Base-by-base conservation (phyloP, 1,284 basidiomycete species). In the Heterobasidion irregulare region DNA sequence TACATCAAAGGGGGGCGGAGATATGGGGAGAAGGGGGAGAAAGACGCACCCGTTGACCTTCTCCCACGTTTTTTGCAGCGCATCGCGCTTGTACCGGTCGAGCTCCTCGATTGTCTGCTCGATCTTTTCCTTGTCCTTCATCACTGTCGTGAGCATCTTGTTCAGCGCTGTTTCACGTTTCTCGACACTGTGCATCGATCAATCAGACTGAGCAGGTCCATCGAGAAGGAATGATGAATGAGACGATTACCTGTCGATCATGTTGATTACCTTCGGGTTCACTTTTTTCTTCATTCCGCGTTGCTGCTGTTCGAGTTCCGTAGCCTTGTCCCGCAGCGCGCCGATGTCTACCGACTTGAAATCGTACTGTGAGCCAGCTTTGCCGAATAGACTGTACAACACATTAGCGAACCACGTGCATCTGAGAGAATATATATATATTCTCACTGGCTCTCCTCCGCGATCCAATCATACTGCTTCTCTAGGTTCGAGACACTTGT, bases 61-160 rank as follows among this genome's bases (percentile, higher is more conserved):
- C 64, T 88, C 82, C 94, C 95, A 99, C 0, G 96, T 98, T 71
- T 89, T 94, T 66, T 88, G 82, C 53, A 99, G 75, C 0, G 97
- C 93, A 63, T 97, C 95, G 34, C 88, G 83, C 72, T 99, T 99
- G 73, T 97, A 95, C 52, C 86, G 79, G 68, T 99, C 96, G 16
- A 99, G 82, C 67, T 98, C 92, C 50, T 82, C 84, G 57, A 99
- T 97, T 0, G 95, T 98, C 57, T 88, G 83, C 66, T 98, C 93
- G 56, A 99, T 99, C 77, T 98, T 99, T 63, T 84, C 76, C 71
- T 97, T 98, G 72, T 99, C 97, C 65, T 92, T 90, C 64, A 94
- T 72, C 2, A 99, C 95, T 2, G 89, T 94, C 0, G 78, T 69
- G 69, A 98, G 79, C 84, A 93, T 98, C 73, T 91, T 92, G 71